These are phyloP conservation scores for Balamuthia mandrillaris DNA, from an alignment of 208 protist species.

Conservation along the genomic window DNA sequence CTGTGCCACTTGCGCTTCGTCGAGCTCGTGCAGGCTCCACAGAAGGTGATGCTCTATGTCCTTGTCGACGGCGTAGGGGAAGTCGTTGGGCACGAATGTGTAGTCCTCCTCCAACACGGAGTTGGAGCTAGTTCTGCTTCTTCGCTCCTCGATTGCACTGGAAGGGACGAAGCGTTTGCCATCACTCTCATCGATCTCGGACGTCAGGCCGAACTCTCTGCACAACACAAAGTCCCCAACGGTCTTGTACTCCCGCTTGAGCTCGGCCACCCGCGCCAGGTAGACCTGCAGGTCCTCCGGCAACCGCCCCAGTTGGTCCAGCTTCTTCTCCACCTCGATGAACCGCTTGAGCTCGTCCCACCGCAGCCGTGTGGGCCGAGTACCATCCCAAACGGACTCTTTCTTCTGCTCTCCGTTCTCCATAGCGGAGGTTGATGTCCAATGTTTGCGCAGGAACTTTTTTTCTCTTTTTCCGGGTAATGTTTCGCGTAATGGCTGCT, in stretches of 20 bases:
- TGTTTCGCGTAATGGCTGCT: too few species aligned
- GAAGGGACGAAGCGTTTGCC: not conserved
- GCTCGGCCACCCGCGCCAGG: not conserved
- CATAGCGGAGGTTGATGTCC: too few species aligned
- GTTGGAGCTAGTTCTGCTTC: not conserved
- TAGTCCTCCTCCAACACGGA: not conserved
- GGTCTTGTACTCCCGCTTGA: not conserved
- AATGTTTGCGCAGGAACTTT: too few species aligned
- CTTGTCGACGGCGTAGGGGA: not conserved
- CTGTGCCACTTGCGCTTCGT: not conserved
- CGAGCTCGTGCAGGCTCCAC: not conserved
- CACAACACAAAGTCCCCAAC: not conserved
- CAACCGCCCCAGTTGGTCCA: not conserved
- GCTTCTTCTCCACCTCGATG: not conserved
- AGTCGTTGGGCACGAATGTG: not conserved
- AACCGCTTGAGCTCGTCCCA: not conserved
- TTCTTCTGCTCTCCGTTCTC: too few species aligned
- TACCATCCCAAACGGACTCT: too few species aligned
- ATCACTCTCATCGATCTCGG: not conserved
- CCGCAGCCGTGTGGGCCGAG: too few species aligned
- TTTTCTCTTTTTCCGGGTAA: too few species aligned
- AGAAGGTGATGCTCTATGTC: not conserved
- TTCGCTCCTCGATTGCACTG: not conserved
- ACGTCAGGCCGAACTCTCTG: not conserved
- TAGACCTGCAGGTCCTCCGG: not conserved